Base-by-base conservation (phyloP, 1,284 basidiomycete species). In the Puccinia sorghi region DNA sequence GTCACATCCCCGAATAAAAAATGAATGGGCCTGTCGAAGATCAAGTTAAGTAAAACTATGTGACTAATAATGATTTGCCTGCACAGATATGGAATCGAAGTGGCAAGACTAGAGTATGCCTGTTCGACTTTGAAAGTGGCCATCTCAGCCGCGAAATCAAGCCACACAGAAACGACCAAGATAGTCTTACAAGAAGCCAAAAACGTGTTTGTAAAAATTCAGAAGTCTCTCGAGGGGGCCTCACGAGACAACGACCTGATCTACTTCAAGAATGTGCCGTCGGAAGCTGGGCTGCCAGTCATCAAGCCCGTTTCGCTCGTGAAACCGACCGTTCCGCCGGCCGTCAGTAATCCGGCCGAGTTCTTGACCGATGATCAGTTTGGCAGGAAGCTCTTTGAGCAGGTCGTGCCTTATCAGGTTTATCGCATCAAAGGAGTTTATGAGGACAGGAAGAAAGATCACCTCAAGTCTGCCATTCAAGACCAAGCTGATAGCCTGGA, bases 231-330 rank as follows among this genome's bases (percentile, higher is more conserved):
- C 25, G 85, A 87, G 2, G 88, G 93, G 17, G 93, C 95, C 0
- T 89, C 91, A 80, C 89, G 93, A 39, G 97, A 99, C 84, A 99
- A 99, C 83, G 93, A 97, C 84, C 86, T 98, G 6, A 97, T 99
- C 72, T 99, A 99, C 85, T 92, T 97, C 81, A 89, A 93, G 79
- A 90, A 93, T 63, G 88, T 97, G 0, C 94, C 94, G 0, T 86
- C 93, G 0, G 83, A 89, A 0, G 89, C 91, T 1, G 88, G 90
- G 39, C 87, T 97, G 4, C 85, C 90, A 0, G 84, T 88, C 0
- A 90, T 98, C 64, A 85, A 87, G 54, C 89, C 90, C 27, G 89
- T 90, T 1, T 85, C 88, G 4, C 89, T 98, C 85, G 93, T 91
- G 43, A 88, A 90, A 81, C 84, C 90, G 1, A 87, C 86, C 13